Evolutionary conservation across 345 rosid species (phyloP), one percentile per base, ranked within the genome.

Genomic region (Populus tremula): DNA sequence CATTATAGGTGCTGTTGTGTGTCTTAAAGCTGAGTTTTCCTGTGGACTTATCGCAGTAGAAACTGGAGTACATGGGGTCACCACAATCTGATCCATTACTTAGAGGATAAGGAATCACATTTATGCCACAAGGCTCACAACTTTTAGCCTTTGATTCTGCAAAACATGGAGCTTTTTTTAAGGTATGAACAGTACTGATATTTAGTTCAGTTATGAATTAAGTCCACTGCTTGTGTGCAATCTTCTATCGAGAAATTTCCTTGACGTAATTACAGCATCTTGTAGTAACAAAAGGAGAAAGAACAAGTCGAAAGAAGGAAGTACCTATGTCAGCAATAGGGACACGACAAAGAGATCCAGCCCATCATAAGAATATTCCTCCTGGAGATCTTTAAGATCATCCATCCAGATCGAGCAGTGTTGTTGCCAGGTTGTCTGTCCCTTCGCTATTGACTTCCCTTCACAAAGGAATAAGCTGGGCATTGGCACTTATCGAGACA

Each of bases 31-130:
- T 81, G 33, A 91, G 76, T 59, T 86, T 78, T 21, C 91, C 89
- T 31, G 86, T 73, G 1, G 89, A 74, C 39, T 43, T 72, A 80
- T 88, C 78, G 81, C 97, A 90, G 72, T 56, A 29, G 78, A 92
- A 91, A 56, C 67, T 87, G 35, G 72, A 71, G 81, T 92, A 91
- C 77, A n/a, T 72, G 36, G 90, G 79, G 41, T 92, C 95, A 5
- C 95, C 95, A 54, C 93, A 92, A 43, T 82, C 79, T 27, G 80
- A 71, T 72, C 86, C 88, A 7, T 86, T 89, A 84, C 91, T 89
- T 17, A 93, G 86, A 2, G 95, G 95, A 79, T 91, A 90, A 4
- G 93, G 93, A 54, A 90, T 81, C 45, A 78, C 49, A 81, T 78
- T 87, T 5, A 90, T 81, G 38, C 91, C 91, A 33, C 94, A 87